Evolutionary conservation across 208 protist genomes (phyloP).

Genomic region (Acanthamoeba culbertsoni): DNA sequence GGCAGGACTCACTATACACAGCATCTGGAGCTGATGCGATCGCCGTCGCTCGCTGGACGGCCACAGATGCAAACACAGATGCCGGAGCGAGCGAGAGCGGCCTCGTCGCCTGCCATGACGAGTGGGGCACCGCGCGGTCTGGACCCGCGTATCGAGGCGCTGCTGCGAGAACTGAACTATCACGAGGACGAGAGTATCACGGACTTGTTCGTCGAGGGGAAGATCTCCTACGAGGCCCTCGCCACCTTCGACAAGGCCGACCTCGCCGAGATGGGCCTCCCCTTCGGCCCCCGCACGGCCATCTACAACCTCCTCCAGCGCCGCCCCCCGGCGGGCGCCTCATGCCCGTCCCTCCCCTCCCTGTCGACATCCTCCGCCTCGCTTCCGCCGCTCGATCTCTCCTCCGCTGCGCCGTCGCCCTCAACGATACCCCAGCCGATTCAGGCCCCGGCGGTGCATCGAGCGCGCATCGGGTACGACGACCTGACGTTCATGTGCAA

Average conservation of each 20-base stretch:
- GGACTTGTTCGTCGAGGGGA: background rate
- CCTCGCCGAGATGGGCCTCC: conserved; percentile 1
- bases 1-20: too few species aligned
- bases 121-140: background rate
- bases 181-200: conserved; percentile 24
- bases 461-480: background rate
- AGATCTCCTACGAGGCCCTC: background rate
- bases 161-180: conserved; percentile 13
- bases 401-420: background rate
- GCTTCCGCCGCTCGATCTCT: background rate
- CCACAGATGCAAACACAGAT: background rate
- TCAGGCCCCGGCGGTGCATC: too few species aligned
- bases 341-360: too few species aligned
- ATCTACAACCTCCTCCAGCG: conserved; percentile 9
- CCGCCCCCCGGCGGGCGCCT: too few species aligned
- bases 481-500: background rate
- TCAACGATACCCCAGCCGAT: background rate
- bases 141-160: background rate
- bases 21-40: too few species aligned
- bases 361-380: too few species aligned
- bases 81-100: too few species aligned
- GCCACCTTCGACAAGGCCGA: background rate
- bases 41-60: too few species aligned
- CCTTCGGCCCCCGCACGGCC: background rate
- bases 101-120: background rate